A percentile compares a stretch with the other conserved stretches of the same genome.
Evolutionary conservation across 768 basidiomycete genomes (phyloP).

Genomic region (Albatrellus ellisii): DNA sequence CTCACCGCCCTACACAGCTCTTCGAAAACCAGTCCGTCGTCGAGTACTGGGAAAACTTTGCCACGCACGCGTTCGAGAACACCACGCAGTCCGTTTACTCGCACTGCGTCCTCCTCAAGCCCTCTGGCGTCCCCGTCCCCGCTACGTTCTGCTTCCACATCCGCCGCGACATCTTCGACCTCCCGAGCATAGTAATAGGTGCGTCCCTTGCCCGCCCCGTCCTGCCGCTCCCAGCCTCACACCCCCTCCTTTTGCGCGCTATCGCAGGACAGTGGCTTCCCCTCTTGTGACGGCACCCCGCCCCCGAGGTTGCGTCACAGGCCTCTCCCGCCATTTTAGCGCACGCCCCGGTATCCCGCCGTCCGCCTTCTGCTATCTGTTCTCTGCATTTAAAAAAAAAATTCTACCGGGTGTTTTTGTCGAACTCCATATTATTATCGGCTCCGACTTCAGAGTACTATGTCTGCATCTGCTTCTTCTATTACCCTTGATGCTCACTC

Average conservation of each 20-base stretch:
- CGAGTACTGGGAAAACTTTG: constrained; percentile 95
- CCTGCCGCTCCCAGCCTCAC: not conserved
- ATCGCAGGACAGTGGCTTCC: constrained; percentile 76
- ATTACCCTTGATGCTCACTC: too few relatives aligned
- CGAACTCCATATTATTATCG: too few relatives aligned
- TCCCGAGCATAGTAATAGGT: constrained; percentile 86
- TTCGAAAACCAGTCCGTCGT: constrained; percentile 95
- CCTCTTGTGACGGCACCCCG: constrained; percentile 34
- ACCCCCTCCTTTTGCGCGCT: not conserved
- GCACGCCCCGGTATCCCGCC: not conserved
- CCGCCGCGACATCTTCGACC: constrained; percentile 81
- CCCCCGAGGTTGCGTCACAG: too few relatives aligned
- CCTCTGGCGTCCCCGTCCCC: constrained; percentile 71
- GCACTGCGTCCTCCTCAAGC: constrained; percentile 81
- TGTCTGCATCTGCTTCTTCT: too few relatives aligned
- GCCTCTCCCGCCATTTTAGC: not conserved
- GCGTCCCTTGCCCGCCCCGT: constrained; percentile 14
- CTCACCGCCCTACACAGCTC: constrained; percentile 32
- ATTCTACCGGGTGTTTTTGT: too few relatives aligned
- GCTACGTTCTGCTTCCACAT: constrained; percentile 96
- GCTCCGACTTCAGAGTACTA: too few relatives aligned
- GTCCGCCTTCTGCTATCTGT: not conserved
- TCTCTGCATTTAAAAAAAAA: not conserved
- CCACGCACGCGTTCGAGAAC: constrained; percentile 94
- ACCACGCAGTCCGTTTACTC: constrained; percentile 92